phyloP scores from a whole-genome alignment of 2,329 filamentous ascomycete genomes.

The Aschersonia sp. region DNA sequence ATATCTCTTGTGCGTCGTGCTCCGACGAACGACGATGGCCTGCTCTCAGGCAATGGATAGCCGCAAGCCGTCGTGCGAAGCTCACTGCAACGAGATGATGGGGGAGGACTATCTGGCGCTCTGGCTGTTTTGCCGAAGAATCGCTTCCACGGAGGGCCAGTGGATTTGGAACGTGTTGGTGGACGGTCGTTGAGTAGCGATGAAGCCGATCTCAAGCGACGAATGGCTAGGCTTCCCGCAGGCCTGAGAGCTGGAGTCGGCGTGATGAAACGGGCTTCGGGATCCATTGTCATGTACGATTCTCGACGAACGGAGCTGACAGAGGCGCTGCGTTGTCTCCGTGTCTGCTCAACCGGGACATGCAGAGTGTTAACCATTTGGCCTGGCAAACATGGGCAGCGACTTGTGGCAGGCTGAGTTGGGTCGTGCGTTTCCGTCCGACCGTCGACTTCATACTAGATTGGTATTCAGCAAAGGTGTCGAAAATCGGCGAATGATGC shows the following conservation, averaged over 20 bases:
- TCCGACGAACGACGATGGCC: conserved; percentile 14
- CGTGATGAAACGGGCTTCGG: conserved; percentile 58
- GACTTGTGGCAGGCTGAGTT: conserved; percentile 55
- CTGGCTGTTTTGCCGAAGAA: conserved; percentile 30
- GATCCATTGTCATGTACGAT: conserved; percentile 62
- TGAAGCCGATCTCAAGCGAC: conserved; percentile 17
- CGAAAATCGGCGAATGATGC: conserved; percentile 1
- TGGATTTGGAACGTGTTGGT: conserved; percentile 33
- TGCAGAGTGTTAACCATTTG: conserved; percentile 76
- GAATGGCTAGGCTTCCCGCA: conserved; percentile 7
- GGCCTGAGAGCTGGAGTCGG: conserved; percentile 42
- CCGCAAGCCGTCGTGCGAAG: not conserved
- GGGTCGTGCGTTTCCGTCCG: conserved; percentile 64
- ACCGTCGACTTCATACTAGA: conserved; percentile 72
- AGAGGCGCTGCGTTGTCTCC: conserved; percentile 49
- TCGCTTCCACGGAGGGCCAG: conserved; percentile 34
- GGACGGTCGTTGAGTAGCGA: conserved; percentile 17
- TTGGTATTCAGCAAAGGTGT: not conserved
- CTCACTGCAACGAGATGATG: not conserved
- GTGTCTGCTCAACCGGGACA: conserved; percentile 55
- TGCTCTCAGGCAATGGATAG: not conserved
- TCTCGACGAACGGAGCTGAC: conserved; percentile 42
- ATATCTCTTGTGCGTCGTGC: conserved; percentile 33
- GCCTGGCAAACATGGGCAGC: conserved; percentile 76
- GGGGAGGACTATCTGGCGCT: not conserved